phyloP scores from a whole-genome alignment of 345 rosid species.

The Acer saccharum region DNA sequence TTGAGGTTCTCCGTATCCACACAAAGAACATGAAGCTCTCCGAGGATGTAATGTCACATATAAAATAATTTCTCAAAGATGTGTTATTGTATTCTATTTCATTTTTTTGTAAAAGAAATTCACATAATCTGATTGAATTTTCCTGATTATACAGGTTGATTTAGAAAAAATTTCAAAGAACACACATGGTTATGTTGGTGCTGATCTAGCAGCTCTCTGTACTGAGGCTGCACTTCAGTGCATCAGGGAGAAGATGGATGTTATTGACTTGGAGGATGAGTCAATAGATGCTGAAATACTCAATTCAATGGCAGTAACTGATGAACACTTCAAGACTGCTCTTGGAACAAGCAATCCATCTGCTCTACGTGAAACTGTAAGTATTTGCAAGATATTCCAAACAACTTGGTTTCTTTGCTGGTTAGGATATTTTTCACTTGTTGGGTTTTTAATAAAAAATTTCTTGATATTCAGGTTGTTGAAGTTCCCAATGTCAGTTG shows the following conservation, averaged over 20 bases:
- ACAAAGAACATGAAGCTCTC: slow-evolving; percentile 98
- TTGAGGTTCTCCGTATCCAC: slow-evolving; percentile 96
- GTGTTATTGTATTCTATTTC: not conserved
- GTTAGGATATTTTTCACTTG: not conserved
- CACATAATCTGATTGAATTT: slow-evolving; percentile 3
- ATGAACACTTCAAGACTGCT: slow-evolving; percentile 94
- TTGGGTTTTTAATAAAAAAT: slow-evolving; percentile 7
- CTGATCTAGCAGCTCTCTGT: slow-evolving; percentile 95
- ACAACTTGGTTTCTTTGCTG: not conserved
- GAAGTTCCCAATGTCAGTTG: slow-evolving; percentile 92
- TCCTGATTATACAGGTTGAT: slow-evolving; percentile 62
- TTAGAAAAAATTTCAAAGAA: slow-evolving; percentile 85
- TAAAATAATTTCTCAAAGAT: not conserved
- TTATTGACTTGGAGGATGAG: slow-evolving; percentile 96
- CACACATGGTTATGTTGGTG: slow-evolving; percentile 98
- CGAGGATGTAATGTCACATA: slow-evolving; percentile 63
- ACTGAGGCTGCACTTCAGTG: slow-evolving; percentile 99
- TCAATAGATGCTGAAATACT: slow-evolving; percentile 90
- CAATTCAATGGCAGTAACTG: slow-evolving; percentile 88
- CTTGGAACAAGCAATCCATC: slow-evolving; percentile 90
- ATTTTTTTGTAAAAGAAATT: not conserved
- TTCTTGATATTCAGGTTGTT: slow-evolving; percentile 60
- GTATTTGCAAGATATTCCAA: slow-evolving; percentile 25
- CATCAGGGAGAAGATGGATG: slow-evolving; percentile 98
- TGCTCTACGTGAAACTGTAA: slow-evolving; percentile 81